Evolutionary conservation across 2,329 filamentous ascomycete genomes (phyloP), one percentile per base, ranked within the genome.

Genomic region (Aspergillus brasiliensis): DNA sequence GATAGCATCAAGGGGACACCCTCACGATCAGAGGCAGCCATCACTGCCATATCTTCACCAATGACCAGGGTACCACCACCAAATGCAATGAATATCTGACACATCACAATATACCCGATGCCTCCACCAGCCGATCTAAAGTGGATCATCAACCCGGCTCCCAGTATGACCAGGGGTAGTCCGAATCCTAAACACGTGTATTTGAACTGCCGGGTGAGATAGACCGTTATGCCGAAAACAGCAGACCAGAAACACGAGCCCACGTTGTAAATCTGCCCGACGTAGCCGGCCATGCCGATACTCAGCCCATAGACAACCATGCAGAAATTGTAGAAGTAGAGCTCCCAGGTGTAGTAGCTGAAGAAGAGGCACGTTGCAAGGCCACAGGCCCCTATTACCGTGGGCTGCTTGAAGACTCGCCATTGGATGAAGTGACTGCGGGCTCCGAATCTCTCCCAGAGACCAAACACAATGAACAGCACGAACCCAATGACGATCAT

Each of bases 11-110:
- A 73, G n/a, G 84, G 83, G 6, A 86, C 77, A 46, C 84, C 79
- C 56, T 83, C 78, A 56, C 86, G 83, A 57, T 80, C 80, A 17
- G 82, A 81, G 4, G 82, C 81, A 0, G 83, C 79, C 71, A 88
- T 83, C 42, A 87, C 81, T 5, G 85, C 83, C 64, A 88, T 82
- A 63, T 88, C 82, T 64, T 84, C 76, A 58, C 80, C 78, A 63
- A 86, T 80, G 23, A 86, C 80, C 17, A 85, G 76, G 13, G 82
- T 83, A 57, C 81, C 81, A 4, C 83, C 83, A n/a, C 79, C 79
- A 60, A 84, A 77, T 11, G 83, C 83, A 57, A 85, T 82, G 62
- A 86, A 80, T 53, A 86, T 80, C 66, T 85, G 83, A 61, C 81
- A 83, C 79, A 84, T 81, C 60, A 85, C 72, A 15, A 86, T 70